Base-by-base conservation (phyloP, 2,329 filamentous ascomycete genomes). In the Eutypa lata region DNA sequence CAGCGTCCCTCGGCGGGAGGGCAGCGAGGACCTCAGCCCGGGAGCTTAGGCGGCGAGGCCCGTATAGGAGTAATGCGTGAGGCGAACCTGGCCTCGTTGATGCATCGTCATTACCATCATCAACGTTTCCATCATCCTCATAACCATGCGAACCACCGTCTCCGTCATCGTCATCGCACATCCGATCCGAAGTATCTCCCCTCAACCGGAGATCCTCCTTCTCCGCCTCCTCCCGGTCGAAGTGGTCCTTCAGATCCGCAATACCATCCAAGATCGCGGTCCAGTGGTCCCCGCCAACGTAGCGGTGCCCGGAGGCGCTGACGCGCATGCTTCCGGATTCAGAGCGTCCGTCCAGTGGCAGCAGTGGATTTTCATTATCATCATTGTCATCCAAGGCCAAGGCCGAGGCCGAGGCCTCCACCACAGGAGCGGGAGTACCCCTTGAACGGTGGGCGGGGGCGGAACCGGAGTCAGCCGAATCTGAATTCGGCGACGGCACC, bases 1-100 rank as follows among this genome's bases (percentile, higher is more conserved):
- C 68, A 1, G 61, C 58, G 6, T 52, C 50, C n/a, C 64, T 66
- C 7, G 63, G 49, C 11, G 73, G 73, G 7, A 75, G 44, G 0
- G 65, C 60, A 0, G 64, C 61, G 0, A 74, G 45, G 13, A 75
- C 69, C 7, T 72, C 69, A 0, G 62, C 57, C 3, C 4, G 56
- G 56, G 3, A 57, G 60, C 8, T 55, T 61, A 6, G 16, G 38
- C 31, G 31, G 7, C 31, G 7, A 22, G 16, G 19, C 3, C 38
- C 38, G 19, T 42, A 42, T 54, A 65, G 2, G 63, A 67, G 44
- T 73, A 35, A 14, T 8, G 31, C 31, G 31, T 35, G 31, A 7
- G 31, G 31, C 7, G 31, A 35, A n/a, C n/a, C n/a, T n/a, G n/a
- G n/a, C n/a, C n/a, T n/a, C n/a, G n/a, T n/a, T n/a, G n/a, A n/a